phyloP scores from a whole-genome alignment of 2,329 filamentous ascomycete species.

The Cladobotryum protrusum region DNA sequence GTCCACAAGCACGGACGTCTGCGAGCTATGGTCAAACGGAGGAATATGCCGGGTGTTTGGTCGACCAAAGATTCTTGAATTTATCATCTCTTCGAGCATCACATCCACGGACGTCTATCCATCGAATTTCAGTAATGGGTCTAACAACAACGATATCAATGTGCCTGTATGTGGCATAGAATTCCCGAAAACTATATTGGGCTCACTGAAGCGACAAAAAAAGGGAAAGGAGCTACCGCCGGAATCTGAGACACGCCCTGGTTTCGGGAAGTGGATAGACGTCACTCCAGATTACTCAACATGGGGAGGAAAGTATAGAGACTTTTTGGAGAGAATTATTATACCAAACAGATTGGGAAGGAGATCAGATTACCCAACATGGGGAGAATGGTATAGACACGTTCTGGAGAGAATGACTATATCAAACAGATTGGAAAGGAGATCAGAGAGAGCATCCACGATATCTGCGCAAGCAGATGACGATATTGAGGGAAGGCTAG shows the following conservation, averaged over 20 bases:
- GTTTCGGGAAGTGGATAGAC: neutral
- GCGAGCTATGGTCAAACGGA: neutral
- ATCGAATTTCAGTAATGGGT: neutral
- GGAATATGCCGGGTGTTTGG: neutral
- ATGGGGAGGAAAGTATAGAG: neutral
- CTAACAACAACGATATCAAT: neutral
- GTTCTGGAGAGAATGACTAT: too few species aligned
- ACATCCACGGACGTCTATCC: neutral
- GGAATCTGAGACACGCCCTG: too few species aligned
- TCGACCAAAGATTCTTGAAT: neutral
- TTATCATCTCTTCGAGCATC: neutral
- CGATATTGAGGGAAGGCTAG: too few species aligned
- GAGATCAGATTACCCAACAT: too few species aligned
- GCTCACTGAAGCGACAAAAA: neutral
- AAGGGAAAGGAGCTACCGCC: too few species aligned
- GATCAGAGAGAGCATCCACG: too few species aligned
- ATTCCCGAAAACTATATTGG: neutral
- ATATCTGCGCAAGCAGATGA: too few species aligned
- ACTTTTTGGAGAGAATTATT: too few species aligned
- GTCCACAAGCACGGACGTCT: neutral
- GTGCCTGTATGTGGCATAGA: neutral
- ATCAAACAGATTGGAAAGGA: too few species aligned
- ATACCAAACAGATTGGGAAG: too few species aligned
- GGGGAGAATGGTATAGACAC: too few species aligned
- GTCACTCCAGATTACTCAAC: neutral